Evolutionary conservation across 192 early-diverging fungal genomes (phyloP).

Genomic region (Chytriomyces sp.): DNA sequence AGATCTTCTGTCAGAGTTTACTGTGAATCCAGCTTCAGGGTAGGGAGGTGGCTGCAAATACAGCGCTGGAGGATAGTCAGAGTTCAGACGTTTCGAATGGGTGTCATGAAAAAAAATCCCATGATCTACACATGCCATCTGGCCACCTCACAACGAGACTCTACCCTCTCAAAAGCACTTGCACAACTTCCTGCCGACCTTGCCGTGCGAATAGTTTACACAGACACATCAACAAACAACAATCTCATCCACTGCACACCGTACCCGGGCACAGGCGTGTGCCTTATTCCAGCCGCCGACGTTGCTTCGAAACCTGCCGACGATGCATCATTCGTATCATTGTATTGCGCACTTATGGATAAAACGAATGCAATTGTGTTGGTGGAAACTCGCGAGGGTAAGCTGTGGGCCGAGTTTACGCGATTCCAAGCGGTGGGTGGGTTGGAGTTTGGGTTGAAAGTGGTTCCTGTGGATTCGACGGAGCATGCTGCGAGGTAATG

Average conservation of each 20-base stretch:
- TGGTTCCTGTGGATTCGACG: conserved; percentile 11
- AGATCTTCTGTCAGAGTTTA: too few species aligned
- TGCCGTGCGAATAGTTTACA: conserved; percentile 1
- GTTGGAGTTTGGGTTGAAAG: conserved; percentile 7
- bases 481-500: conserved; percentile 16
- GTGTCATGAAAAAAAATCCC: neutral
- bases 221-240: neutral
- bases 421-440: neutral
- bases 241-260: conserved; percentile 3
- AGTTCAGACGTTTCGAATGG: too few species aligned
- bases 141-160: neutral
- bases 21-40: too few species aligned
- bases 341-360: neutral
- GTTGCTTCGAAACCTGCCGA: neutral
- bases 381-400: neutral
- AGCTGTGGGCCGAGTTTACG: neutral
- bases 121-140: conserved; percentile 12
- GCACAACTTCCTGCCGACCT: neutral
- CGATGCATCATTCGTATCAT: neutral
- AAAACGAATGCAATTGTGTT: neutral
- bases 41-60: too few species aligned
- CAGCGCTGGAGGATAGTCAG: too few species aligned
- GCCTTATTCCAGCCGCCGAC: neutral
- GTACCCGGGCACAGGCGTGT: conserved; percentile 10
- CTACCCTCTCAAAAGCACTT: neutral